Evolutionary conservation across 2,329 filamentous ascomycete species (phyloP).

Genomic region (Phialocephala sp.): DNA sequence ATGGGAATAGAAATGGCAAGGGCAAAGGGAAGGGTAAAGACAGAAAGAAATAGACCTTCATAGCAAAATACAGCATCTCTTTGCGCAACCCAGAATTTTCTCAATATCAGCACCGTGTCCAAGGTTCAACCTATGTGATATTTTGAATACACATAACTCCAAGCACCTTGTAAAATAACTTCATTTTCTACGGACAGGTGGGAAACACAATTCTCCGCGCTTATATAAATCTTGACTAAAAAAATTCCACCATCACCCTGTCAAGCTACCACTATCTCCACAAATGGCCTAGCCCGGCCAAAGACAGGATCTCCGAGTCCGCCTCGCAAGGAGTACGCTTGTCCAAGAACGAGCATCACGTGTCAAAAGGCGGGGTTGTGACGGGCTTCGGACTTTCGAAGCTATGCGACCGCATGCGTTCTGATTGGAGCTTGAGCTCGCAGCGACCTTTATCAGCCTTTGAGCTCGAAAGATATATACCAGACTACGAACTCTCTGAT

Average conservation of each 20-base stretch:
- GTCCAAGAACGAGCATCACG: conserved; percentile 1
- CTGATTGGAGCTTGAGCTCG: background rate
- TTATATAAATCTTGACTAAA: background rate
- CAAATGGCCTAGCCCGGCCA: background rate
- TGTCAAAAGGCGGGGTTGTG: conserved; percentile 2
- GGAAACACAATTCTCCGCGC: background rate
- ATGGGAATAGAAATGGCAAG: background rate
- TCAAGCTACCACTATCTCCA: background rate
- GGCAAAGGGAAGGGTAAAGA: background rate
- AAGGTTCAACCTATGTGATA: background rate
- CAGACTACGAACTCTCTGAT: background rate
- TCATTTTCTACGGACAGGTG: background rate
- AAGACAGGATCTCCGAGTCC: background rate
- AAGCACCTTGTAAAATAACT: background rate
- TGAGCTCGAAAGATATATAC: background rate
- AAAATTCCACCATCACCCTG: background rate
- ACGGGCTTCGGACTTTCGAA: background rate
- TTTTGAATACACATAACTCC: background rate
- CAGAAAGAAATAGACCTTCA: background rate
- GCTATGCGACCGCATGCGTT: background rate
- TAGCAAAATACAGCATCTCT: background rate
- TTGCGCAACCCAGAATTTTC: background rate
- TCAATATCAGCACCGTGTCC: background rate
- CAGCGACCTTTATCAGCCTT: background rate
- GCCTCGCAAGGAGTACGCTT: background rate